Evolutionary conservation across 139 green algal genomes (phyloP).

Genomic region (Chlorella sp.): DNA sequence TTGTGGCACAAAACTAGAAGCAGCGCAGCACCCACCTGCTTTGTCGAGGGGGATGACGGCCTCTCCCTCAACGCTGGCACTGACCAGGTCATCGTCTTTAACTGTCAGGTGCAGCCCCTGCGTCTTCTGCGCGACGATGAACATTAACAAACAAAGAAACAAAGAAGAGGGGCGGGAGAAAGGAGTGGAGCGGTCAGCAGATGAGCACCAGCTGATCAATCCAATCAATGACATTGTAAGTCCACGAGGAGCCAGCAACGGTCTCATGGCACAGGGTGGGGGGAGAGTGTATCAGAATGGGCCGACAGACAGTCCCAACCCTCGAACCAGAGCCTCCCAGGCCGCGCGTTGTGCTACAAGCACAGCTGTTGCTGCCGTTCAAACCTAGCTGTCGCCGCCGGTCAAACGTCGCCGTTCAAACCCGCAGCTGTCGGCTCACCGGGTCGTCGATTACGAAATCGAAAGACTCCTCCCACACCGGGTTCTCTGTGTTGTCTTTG

Average conservation of each 20-base stretch:
- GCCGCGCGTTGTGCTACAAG: too few relatives aligned
- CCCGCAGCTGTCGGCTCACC: background rate
- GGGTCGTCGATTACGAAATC: slow-evolving; percentile 59
- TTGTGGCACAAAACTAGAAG: too few relatives aligned
- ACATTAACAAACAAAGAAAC: background rate
- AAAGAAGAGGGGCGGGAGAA: background rate
- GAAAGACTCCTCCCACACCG: slow-evolving; percentile 71
- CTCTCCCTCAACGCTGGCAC: slow-evolving; percentile 19
- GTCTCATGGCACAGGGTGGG: too few relatives aligned
- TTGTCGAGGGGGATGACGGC: slow-evolving; percentile 14
- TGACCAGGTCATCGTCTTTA: slow-evolving; percentile 48
- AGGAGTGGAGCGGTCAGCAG: background rate
- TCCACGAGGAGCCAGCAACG: too few relatives aligned
- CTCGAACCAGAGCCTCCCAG: background rate
- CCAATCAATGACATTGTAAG: too few relatives aligned
- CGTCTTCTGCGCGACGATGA: slow-evolving; percentile 35
- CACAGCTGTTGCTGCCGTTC: background rate
- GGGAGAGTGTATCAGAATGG: too few relatives aligned
- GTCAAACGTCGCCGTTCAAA: background rate
- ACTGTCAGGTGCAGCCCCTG: slow-evolving; percentile 66
- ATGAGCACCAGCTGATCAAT: too few relatives aligned
- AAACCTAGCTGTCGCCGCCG: background rate
- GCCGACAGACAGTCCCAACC: background rate
- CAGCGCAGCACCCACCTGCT: slow-evolving; percentile 13
- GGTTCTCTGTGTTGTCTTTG: slow-evolving; percentile 58